A percentile compares a stretch with the other conserved stretches of the same genome.
phyloP scores from a whole-genome alignment of 2,329 filamentous ascomycete genomes.

The Penicillium sp. region DNA sequence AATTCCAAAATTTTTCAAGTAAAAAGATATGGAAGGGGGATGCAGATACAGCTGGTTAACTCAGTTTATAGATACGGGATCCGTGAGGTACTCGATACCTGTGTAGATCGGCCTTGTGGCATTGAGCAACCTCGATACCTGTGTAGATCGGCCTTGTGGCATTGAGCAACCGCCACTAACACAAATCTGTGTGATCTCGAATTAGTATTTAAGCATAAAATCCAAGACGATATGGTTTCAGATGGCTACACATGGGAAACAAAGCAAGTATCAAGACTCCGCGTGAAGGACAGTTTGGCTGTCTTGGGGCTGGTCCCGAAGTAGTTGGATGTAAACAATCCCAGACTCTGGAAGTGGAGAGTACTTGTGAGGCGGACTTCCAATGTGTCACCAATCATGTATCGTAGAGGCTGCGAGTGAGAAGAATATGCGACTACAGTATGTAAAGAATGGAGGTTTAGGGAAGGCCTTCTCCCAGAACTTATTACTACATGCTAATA shows the following conservation, averaged over 20 bases:
- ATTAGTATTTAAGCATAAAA: neutral
- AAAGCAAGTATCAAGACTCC: conserved; percentile 4
- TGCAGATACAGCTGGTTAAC: neutral
- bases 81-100: neutral
- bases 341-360: neutral
- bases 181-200: neutral
- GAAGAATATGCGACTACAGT: too few relatives aligned
- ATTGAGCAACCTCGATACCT: neutral
- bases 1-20: neutral
- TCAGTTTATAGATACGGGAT: neutral
- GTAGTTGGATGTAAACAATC: conserved; percentile 15
- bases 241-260: neutral
- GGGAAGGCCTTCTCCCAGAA: too few relatives aligned
- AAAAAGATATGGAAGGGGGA: neutral
- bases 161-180: neutral
- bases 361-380: neutral
- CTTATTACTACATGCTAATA: neutral
- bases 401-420: too few relatives aligned
- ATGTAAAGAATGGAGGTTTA: too few relatives aligned
- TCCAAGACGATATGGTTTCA: neutral
- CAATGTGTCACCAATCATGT: too few relatives aligned
- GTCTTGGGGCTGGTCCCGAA: conserved; percentile 9
- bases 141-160: neutral
- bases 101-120: neutral
- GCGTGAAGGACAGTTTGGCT: neutral